These are phyloP conservation scores for Hypoxylon sp. DNA, from an alignment of 2,329 filamentous ascomycete genomes.

Conservation along the genomic window DNA sequence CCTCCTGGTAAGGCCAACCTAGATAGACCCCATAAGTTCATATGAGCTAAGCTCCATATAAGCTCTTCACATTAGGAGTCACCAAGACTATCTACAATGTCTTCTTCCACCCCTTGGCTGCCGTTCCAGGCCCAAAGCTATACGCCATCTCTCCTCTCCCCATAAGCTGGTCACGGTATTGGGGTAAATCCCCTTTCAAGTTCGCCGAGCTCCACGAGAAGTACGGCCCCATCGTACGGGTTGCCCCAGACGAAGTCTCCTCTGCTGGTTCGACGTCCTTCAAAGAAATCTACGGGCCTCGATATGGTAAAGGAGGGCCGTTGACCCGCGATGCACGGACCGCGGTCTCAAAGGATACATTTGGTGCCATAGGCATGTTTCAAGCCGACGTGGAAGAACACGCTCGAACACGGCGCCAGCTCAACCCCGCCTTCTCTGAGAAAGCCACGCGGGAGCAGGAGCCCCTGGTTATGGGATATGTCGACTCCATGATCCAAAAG, in stretches of 20 bases:
- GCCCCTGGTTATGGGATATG: conserved; percentile 55
- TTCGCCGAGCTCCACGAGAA: conserved; percentile 51
- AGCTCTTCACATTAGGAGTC: conserved; percentile 27
- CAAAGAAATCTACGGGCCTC: conserved; percentile 57
- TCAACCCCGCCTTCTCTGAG: conserved; percentile 44
- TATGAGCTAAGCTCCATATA: conserved; percentile 19
- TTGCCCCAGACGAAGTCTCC: conserved; percentile 57
- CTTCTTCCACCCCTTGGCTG: conserved; percentile 41
- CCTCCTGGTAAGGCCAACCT: conserved; percentile 29
- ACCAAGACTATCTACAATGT: conserved; percentile 39
- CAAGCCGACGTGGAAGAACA: conserved; percentile 40
- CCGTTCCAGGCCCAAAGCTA: conserved; percentile 39
- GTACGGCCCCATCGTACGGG: conserved; percentile 62
- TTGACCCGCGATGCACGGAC: conserved; percentile 38
- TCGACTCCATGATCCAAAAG: conserved; percentile 57
- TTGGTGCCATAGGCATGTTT: conserved; percentile 47
- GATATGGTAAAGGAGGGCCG: conserved; percentile 41
- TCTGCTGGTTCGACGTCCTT: conserved; percentile 55
- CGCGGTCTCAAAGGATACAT: conserved; percentile 25
- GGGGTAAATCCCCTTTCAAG: conserved; percentile 28
- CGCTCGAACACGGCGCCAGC: conserved; percentile 38
- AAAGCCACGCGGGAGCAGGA: conserved; percentile 43
- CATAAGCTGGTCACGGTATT: conserved; percentile 33
- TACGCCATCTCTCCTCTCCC: conserved; percentile 37
- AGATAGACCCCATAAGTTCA: not conserved